phyloP scores from a whole-genome alignment of 352 stramenopile species.

The Discostella stelligera region DNA sequence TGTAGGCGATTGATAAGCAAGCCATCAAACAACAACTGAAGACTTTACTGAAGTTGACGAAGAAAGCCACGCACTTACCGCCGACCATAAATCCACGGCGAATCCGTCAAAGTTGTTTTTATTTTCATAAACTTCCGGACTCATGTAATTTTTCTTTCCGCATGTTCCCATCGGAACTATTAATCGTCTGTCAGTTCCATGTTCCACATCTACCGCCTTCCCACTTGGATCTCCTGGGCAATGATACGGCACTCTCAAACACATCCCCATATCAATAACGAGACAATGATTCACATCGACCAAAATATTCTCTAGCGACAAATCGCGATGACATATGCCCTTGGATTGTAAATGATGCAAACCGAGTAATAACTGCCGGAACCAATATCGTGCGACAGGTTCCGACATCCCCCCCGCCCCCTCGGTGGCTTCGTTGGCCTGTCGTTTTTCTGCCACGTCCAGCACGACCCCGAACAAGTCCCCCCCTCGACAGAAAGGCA shows the following conservation, averaged over 20 bases:
- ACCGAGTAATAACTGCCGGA: slow-evolving; percentile 80
- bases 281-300: slow-evolving; percentile 82
- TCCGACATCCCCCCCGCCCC: slow-evolving; percentile 74
- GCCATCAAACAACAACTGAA: not conserved
- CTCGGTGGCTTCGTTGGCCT: slow-evolving; percentile 34
- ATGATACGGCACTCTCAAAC: slow-evolving; percentile 79
- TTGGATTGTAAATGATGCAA: slow-evolving; percentile 79
- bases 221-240: slow-evolving; percentile 39
- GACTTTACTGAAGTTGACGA: not conserved
- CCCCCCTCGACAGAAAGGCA: slow-evolving; percentile 82
- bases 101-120: slow-evolving; percentile 88
- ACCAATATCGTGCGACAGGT: slow-evolving; percentile 80
- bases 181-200: slow-evolving; percentile 61
- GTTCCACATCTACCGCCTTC: slow-evolving; percentile 46
- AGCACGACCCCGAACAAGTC: slow-evolving; percentile 85
- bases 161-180: slow-evolving; percentile 78
- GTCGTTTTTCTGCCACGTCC: slow-evolving; percentile 63
- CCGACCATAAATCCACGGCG: slow-evolving; percentile 92
- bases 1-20: not conserved
- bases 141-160: slow-evolving; percentile 96
- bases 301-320: slow-evolving; percentile 97
- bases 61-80: slow-evolving; percentile 37
- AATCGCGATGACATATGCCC: slow-evolving; percentile 88
- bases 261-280: slow-evolving; percentile 89
- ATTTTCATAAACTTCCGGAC: slow-evolving; percentile 87